Evolutionary conservation across 179 eudicot genomes (phyloP), one percentile per base, ranked within the genome.

Genomic region (Heliamphora pulchella): DNA sequence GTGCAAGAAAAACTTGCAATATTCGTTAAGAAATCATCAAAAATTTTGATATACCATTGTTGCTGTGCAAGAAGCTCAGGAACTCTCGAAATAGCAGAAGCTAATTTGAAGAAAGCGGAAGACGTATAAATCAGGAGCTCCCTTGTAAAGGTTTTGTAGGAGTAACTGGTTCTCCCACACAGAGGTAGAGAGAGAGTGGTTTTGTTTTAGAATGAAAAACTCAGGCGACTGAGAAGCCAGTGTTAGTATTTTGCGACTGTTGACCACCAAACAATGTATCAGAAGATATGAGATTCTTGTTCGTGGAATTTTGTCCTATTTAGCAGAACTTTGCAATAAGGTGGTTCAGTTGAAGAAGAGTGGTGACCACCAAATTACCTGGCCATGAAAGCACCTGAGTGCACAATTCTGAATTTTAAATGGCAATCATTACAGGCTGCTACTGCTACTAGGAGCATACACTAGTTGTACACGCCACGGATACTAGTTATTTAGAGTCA

Each of bases 91-190:
- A 31, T 31, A 31, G 31, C 31, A 31, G 31, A 31, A 31, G 31
- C 31, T 31, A 31, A 31, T 31, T 51, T 47, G 13, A 61, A 31
- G 39, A 5, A 69, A 18, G 31, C 50, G 55, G 50, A 20, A 75
- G 80, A 70, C 50, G 62, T 41, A 78, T n/a, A 73, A 71, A 69
- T 74, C 70, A 64, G 82, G 73, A 43, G 79, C 78, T 43, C 58
- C 58, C 47, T 78, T 39, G 18, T 72, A 77, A 47, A 53, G 76
- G 20, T 77, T 62, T 71, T 74, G 84, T 78, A 77, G 78, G 74
- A 67, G 74, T 63, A 39, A 54, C 80, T 67, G 74, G 64, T 78
- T 39, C 53, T 64, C 54, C 66, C 73, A 15, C 62, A 15, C 5
- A 31, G 5, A 31, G 31, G 31, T 31, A 62, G 41, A 53, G 18